These are phyloP conservation scores for Lactarius tabidus DNA, from an alignment of 768 basidiomycete species.

Conservation along the genomic window DNA sequence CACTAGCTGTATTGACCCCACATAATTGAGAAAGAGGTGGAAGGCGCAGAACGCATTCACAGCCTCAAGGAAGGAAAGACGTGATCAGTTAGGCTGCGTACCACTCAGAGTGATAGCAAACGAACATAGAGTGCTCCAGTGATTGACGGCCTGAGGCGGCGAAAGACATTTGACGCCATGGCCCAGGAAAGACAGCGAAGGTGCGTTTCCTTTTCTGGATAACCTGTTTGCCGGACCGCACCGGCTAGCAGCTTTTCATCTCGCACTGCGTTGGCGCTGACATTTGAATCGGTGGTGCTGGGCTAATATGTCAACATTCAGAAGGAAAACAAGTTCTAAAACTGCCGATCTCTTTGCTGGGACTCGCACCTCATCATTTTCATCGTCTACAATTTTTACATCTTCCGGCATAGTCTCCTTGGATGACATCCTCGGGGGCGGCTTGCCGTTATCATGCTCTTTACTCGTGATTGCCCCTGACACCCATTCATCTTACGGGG, in stretches of 20 bases:
- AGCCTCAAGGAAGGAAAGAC: conserved; percentile 6
- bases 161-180: conserved; percentile 13
- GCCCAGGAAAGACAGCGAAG: neutral
- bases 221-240: neutral
- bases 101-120: conserved; percentile 4
- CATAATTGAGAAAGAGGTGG: conserved; percentile 61
- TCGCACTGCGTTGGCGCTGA: neutral
- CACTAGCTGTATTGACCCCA: conserved; percentile 55
- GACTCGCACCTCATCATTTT: conserved; percentile 55
- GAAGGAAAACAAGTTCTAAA: conserved; percentile 52
- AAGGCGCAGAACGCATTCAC: conserved; percentile 52
- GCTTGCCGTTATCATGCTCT: conserved; percentile 76
- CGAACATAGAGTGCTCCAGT: conserved; percentile 21
- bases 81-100: conserved; percentile 35
- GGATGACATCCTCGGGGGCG: conserved; percentile 93
- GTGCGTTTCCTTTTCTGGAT: neutral
- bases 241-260: neutral
- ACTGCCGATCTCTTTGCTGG: conserved; percentile 43
- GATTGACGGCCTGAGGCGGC: conserved; percentile 14
- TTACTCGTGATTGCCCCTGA: conserved; percentile 80
- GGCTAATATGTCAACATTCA: conserved; percentile 74
- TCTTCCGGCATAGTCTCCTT: conserved; percentile 91
- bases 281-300: neutral
- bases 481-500: conserved; percentile 77
- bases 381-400: conserved; percentile 51